Percentiles rank a stretch among this genome's conserved stretches.
These are phyloP conservation scores for Acmispon strigosus DNA, from an alignment of 306 rosid genomes.

Conservation along the genomic window DNA sequence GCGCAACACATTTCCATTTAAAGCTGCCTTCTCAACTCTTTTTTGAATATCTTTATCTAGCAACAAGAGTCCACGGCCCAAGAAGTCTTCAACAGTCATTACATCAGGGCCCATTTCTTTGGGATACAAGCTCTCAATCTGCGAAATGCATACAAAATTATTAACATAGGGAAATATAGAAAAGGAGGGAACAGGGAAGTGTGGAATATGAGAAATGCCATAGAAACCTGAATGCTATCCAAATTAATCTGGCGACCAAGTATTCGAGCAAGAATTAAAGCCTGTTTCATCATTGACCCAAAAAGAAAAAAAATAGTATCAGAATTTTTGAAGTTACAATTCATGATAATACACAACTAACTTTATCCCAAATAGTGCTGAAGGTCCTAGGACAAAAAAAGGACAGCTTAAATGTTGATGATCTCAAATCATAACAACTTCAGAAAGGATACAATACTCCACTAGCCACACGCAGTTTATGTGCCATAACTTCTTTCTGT, in stretches of 20 bases:
- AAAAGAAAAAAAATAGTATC: constrained; percentile 8
- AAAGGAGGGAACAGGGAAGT: not conserved
- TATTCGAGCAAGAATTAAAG: constrained; percentile 87
- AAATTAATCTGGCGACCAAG: constrained; percentile 57
- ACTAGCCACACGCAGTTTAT: not conserved
- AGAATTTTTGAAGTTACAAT: not conserved
- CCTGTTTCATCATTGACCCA: constrained; percentile 42
- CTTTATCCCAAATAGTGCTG: not conserved
- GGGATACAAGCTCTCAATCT: constrained; percentile 93
- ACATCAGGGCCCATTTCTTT: constrained; percentile 73
- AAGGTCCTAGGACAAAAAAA: constrained; percentile 2
- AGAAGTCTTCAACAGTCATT: constrained; percentile 66
- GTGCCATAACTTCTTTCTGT: not conserved
- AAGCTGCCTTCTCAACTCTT: constrained; percentile 78
- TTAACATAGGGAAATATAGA: not conserved
- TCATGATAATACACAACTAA: not conserved
- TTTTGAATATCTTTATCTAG: constrained; percentile 67
- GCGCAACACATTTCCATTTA: constrained; percentile 72
- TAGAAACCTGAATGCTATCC: constrained; percentile 68
- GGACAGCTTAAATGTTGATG: not conserved
- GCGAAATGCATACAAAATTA: constrained; percentile 14
- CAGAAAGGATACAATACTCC: not conserved
- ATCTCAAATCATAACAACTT: not conserved
- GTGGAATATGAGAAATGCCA: not conserved
- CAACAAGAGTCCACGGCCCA: constrained; percentile 44